Evolutionary conservation across 2,329 filamentous ascomycete genomes (phyloP).

Genomic region (Pseudocercospora vitis): DNA sequence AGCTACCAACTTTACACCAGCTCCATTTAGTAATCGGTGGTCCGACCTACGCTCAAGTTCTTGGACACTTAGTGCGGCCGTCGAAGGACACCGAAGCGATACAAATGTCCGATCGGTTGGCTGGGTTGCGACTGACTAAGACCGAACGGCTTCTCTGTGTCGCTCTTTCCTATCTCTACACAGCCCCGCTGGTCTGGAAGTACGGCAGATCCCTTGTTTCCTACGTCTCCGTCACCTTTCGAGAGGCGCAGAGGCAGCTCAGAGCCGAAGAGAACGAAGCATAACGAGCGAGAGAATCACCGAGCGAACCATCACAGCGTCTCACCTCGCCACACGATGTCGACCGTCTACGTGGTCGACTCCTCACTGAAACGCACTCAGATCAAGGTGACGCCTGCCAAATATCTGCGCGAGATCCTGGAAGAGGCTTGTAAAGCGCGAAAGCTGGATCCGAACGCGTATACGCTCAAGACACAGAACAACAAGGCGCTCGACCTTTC

Average conservation of each 20-base stretch:
- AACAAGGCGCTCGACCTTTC: slow-evolving; percentile 86
- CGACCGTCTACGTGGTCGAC: slow-evolving; percentile 79
- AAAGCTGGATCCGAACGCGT: slow-evolving; percentile 68
- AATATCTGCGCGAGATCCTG: slow-evolving; percentile 79
- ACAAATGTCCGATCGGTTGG: slow-evolving; percentile 24
- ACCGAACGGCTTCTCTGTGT: slow-evolving; percentile 39
- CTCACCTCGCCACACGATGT: slow-evolving; percentile 42
- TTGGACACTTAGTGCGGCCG: too few relatives aligned
- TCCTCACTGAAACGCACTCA: slow-evolving; percentile 73
- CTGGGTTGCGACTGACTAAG: slow-evolving; percentile 36
- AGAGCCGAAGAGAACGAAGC: slow-evolving; percentile 22
- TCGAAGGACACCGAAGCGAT: too few relatives aligned
- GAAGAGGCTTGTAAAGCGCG: slow-evolving; percentile 86
- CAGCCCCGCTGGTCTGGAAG: slow-evolving; percentile 33
- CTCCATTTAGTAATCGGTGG: too few relatives aligned
- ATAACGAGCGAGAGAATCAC: slow-evolving; percentile 29
- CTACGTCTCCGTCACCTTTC: slow-evolving; percentile 25
- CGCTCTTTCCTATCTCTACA: slow-evolving; percentile 37
- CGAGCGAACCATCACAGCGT: too few relatives aligned
- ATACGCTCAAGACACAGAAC: slow-evolving; percentile 82
- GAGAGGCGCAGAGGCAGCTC: slow-evolving; percentile 25
- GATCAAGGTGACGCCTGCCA: slow-evolving; percentile 80
- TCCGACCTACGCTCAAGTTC: too few relatives aligned
- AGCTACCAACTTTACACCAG: too few relatives aligned
- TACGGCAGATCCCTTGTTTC: slow-evolving; percentile 28